A percentile compares a stretch with the other conserved stretches of the same genome.
phyloP scores from a whole-genome alignment of 257 asterid genomes.

The Nicotiana knightiana region DNA sequence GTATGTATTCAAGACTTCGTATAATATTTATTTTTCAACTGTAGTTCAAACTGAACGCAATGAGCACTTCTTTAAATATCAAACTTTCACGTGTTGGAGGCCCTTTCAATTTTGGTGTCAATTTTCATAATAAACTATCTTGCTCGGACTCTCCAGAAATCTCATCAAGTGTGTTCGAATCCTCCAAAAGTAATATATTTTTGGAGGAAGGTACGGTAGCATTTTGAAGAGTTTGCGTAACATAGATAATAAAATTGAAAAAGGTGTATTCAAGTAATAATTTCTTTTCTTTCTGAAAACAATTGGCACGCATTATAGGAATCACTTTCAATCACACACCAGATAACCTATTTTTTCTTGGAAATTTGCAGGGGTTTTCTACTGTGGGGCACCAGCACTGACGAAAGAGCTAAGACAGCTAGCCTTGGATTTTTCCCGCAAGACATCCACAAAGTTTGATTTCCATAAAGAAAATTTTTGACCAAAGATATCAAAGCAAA shows the following conservation, averaged over 20 bases:
- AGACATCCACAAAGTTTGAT: slow-evolving; percentile 53
- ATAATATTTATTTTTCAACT: background rate
- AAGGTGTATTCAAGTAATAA: background rate
- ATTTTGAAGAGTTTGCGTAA: too few species aligned
- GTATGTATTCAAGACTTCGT: slow-evolving; percentile 30
- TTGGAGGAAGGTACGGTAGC: too few species aligned
- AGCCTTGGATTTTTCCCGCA: slow-evolving; percentile 56
- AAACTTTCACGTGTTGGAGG: background rate
- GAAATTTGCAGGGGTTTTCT: slow-evolving; percentile 55
- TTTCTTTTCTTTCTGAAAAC: background rate
- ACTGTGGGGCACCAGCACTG: slow-evolving; percentile 61
- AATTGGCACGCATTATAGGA: background rate
- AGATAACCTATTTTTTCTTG: background rate
- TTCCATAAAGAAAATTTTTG: slow-evolving; percentile 64
- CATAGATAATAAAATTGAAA: background rate
- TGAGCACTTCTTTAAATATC: background rate
- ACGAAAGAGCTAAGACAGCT: slow-evolving; percentile 52
- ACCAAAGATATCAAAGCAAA: background rate
- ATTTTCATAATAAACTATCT: background rate
- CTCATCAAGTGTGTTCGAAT: too few species aligned
- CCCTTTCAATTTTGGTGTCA: background rate
- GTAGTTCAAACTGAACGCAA: background rate
- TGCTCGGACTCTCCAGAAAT: too few species aligned
- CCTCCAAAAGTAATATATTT: too few species aligned
- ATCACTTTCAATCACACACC: background rate